Percentiles rank a stretch among this genome's conserved stretches.
Evolutionary conservation across 2,329 filamentous ascomycete genomes (phyloP).

Genomic region (Beauveria bassiana): DNA sequence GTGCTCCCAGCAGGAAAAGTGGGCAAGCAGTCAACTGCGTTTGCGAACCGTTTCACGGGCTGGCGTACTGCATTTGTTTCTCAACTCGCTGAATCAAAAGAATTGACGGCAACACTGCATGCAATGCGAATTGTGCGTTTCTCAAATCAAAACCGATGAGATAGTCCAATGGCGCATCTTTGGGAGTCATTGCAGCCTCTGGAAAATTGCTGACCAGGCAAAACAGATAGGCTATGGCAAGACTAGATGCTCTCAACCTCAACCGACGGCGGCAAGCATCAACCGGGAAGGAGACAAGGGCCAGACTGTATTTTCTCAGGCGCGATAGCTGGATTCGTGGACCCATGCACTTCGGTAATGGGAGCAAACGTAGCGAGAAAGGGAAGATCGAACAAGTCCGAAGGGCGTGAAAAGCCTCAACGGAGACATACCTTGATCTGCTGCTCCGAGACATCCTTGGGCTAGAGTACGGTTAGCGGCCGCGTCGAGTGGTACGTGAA

Average conservation of each 20-base stretch:
- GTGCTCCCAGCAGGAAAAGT: not conserved
- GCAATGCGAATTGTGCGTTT: conserved; percentile 9
- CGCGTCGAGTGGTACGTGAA: not conserved
- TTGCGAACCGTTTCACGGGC: not conserved
- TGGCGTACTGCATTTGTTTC: not conserved
- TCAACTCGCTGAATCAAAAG: conserved; percentile 3
- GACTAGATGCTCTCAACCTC: conserved; percentile 24
- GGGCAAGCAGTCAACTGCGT: conserved; percentile 3
- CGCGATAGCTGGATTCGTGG: not conserved
- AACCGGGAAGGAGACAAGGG: conserved; percentile 14
- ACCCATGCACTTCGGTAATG: conserved; percentile 18
- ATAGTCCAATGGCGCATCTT: conserved; percentile 7
- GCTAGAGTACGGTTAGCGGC: conserved; percentile 53
- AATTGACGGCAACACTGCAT: conserved; percentile 9
- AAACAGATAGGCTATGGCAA: conserved; percentile 11
- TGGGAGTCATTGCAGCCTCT: conserved; percentile 6
- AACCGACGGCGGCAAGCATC: conserved; percentile 4
- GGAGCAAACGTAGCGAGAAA: conserved; percentile 32
- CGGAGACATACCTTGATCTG: conserved; percentile 99
- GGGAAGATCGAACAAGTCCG: conserved; percentile 60
- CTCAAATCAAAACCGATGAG: conserved; percentile 11
- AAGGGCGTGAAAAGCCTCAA: conserved; percentile 61
- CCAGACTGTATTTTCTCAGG: conserved; percentile 5
- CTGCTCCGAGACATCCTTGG: conserved; percentile 89
- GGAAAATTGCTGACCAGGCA: conserved; percentile 46